These are phyloP conservation scores for Hirsutella rhossiliensis DNA, from an alignment of 2,329 filamentous ascomycete species.

Conservation along the genomic window DNA sequence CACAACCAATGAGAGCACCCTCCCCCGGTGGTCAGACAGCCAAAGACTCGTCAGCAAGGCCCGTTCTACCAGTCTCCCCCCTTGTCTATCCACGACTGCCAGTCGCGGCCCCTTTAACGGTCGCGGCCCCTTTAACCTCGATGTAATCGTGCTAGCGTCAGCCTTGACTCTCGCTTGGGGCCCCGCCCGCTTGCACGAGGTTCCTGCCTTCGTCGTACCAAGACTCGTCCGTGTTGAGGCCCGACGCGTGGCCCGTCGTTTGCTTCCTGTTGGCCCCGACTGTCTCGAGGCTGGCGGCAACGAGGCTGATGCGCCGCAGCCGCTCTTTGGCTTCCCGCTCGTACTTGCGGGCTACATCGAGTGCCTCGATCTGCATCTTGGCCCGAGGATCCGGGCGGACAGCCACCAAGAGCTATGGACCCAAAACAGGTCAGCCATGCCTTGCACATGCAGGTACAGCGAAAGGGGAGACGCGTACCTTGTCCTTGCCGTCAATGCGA, in stretches of 20 bases:
- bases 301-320: slow-evolving; percentile 64
- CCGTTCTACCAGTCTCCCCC: background rate
- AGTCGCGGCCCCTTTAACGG: background rate
- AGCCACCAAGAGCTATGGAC: slow-evolving; percentile 54
- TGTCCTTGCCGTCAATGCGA: slow-evolving; percentile 73
- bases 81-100: background rate
- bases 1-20: slow-evolving; percentile 1
- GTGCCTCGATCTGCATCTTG: slow-evolving; percentile 56
- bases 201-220: slow-evolving; percentile 19
- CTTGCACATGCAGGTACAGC: background rate
- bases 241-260: slow-evolving; percentile 2
- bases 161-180: slow-evolving; percentile 1
- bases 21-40: background rate
- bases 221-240: slow-evolving; percentile 15
- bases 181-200: background rate
- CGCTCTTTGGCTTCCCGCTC: slow-evolving; percentile 65
- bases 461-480: slow-evolving; percentile 26
- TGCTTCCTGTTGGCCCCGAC: slow-evolving; percentile 12
- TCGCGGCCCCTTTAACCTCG: background rate
- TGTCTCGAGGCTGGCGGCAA: slow-evolving; percentile 65
- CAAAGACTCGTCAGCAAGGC: background rate
- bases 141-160: slow-evolving; percentile 1
- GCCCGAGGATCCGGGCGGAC: slow-evolving; percentile 54
- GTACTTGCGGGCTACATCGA: slow-evolving; percentile 58
- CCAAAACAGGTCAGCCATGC: background rate